phyloP scores from a whole-genome alignment of 768 basidiomycete species.

The Amanita fuliginea region DNA sequence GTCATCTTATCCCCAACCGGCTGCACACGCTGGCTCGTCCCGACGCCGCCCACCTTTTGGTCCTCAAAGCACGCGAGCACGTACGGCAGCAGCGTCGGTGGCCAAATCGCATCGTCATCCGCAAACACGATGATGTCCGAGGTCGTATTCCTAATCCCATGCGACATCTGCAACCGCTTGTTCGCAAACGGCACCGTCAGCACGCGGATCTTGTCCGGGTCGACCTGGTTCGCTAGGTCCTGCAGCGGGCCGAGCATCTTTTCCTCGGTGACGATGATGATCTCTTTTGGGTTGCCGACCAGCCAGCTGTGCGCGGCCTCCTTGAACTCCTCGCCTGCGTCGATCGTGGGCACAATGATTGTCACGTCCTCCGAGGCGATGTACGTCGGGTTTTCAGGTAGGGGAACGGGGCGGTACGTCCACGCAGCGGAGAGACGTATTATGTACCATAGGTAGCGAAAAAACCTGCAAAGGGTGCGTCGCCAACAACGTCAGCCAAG shows the following conservation, averaged over 20 bases:
- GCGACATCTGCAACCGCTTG: conserved; percentile 89
- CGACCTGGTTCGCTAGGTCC: conserved; percentile 80
- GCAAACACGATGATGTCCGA: conserved; percentile 94
- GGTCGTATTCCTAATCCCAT: conserved; percentile 82
- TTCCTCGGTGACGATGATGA: conserved; percentile 67
- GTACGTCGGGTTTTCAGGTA: conserved; percentile 87
- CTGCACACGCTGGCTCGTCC: conserved; percentile 84
- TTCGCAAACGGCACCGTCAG: conserved; percentile 89
- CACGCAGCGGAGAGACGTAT: conserved; percentile 74
- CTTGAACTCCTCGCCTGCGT: conserved; percentile 93
- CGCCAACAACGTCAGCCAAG: conserved; percentile 7
- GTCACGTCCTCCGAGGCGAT: conserved; percentile 88
- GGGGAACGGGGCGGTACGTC: conserved; percentile 79
- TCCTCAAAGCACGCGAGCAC: conserved; percentile 91
- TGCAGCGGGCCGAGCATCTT: conserved; percentile 85
- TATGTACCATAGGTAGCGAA: conserved; percentile 88
- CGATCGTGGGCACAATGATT: conserved; percentile 93
- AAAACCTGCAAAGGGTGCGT: conserved; percentile 45
- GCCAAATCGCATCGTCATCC: conserved; percentile 96
- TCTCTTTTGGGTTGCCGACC: conserved; percentile 79
- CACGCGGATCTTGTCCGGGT: conserved; percentile 75
- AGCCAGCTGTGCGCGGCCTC: conserved; percentile 91
- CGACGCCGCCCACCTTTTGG: conserved; percentile 87
- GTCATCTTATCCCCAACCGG: conserved; percentile 72
- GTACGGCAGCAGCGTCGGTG: conserved; percentile 80